Evolutionary conservation across 2,329 filamentous ascomycete species (phyloP), one percentile per base, ranked within the genome.

Genomic region (Helotiales sp.): DNA sequence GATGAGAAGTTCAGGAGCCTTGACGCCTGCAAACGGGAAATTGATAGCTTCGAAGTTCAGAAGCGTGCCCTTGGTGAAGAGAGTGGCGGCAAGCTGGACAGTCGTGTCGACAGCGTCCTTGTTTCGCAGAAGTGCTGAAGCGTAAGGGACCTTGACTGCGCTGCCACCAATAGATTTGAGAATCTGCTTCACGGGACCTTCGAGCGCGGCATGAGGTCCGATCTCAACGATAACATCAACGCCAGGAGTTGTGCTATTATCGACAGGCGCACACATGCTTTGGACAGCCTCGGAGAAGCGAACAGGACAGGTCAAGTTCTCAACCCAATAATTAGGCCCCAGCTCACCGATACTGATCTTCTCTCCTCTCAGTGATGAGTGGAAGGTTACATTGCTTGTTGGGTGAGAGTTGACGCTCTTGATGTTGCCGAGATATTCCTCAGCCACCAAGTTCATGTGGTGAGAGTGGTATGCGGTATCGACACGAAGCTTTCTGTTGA

Each of bases 11-110:
- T 25, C 52, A 33, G 62, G 55, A 29, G 36, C 36, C 27, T 65
- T 65, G 7, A 29, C 30, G 4, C 48, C 52, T 1, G 60, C 51
- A 15, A 73, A 72, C 9, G 76, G 75, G 59, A 77, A 77, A 65
- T 82, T 83, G 66, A 81, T 72, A 1, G 73, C 72, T 22, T 70
- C 69, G 38, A 83, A 75, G 52, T 81, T 69, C 10, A 82, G 63
- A 2, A 66, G 52, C 4, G 72, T 69, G 1, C 80, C 81, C 54
- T 76, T 77, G n/a, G 70, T 69, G 61, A 79, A 80, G 3, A 83
- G 67, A 0, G 67, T 72, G 1, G 72, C 76, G 1, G 78, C 78
- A 1, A 78, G 67, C 25, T 80, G 76, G 31, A 79, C 66, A 1
- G 76, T 74, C 0, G 74, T 73, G 13, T 76, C 73, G 1, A 79